These are phyloP conservation scores for Rosellinia necatrix DNA, from an alignment of 2,329 filamentous ascomycete species.

Conservation along the genomic window DNA sequence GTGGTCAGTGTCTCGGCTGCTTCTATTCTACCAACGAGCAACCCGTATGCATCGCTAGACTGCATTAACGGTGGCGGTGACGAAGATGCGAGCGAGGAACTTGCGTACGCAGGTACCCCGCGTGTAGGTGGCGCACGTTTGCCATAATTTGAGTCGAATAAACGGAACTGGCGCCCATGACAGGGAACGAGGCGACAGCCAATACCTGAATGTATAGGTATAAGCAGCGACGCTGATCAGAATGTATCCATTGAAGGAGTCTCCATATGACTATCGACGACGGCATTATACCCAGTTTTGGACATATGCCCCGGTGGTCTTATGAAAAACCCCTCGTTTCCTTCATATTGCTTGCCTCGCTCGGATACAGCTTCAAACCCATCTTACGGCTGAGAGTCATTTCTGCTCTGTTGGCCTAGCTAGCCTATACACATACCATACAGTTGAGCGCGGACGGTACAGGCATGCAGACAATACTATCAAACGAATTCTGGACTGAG, in stretches of 20 bases:
- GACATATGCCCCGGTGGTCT: neutral
- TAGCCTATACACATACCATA: neutral
- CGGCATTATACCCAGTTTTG: neutral
- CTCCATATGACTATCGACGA: neutral
- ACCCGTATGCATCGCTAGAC: conserved; percentile 38
- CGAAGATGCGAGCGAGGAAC: neutral
- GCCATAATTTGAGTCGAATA: neutral
- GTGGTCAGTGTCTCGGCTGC: neutral
- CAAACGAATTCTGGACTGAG: too few species aligned
- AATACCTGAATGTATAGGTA: neutral
- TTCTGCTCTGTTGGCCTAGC: neutral
- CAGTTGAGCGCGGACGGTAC: too few species aligned
- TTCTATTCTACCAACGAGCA: conserved; percentile 23
- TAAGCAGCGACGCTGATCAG: neutral
- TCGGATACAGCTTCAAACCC: neutral
- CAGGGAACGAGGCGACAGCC: neutral
- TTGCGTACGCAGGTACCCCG: neutral
- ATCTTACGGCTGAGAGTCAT: neutral
- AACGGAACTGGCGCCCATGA: neutral
- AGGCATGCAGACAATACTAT: too few species aligned
- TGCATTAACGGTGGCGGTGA: conserved; percentile 25
- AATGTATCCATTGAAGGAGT: neutral
- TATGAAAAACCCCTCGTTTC: too few species aligned
- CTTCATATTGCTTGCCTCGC: neutral
- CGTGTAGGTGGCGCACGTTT: neutral